phyloP scores from a whole-genome alignment of 2,329 filamentous ascomycete species.

The Pseudogymnoascus sp. region DNA sequence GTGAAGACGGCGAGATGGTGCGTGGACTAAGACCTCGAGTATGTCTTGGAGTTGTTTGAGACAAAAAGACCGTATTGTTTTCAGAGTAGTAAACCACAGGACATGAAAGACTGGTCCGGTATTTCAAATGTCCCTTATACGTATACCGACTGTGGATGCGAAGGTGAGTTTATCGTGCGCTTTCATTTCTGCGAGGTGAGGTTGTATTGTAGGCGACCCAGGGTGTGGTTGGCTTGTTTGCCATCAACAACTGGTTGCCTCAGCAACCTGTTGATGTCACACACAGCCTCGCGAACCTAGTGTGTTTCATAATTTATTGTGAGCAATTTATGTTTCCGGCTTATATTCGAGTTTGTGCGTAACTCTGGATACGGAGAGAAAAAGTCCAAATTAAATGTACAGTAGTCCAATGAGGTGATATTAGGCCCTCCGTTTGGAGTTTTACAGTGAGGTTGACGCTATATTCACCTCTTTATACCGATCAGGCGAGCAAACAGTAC shows the following conservation, averaged over 20 bases:
- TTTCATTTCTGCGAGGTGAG: conserved; percentile 4
- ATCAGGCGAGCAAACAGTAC: background rate
- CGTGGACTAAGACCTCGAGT: conserved; percentile 1
- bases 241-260: conserved; percentile 3
- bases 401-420: background rate
- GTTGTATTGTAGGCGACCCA: conserved; percentile 7
- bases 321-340: conserved; percentile 7
- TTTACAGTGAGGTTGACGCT: background rate
- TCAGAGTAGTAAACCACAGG: background rate
- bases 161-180: conserved; percentile 1
- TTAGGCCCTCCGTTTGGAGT: background rate
- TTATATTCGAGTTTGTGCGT: background rate
- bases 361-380: conserved; percentile 6
- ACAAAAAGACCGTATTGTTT: conserved; percentile 2
- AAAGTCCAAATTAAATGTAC: background rate
- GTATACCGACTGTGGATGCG: conserved; percentile 5
- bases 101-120: background rate
- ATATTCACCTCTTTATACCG: background rate
- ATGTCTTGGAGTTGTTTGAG: conserved; percentile 7
- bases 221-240: conserved; percentile 6
- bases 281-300: background rate
- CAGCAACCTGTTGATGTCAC: background rate
- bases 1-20: conserved; percentile 1
- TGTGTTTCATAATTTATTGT: conserved; percentile 3
- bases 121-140: background rate